Conservation (phyloP, 805 yeast species). For the Komagataella pseudopastoris region DNA sequence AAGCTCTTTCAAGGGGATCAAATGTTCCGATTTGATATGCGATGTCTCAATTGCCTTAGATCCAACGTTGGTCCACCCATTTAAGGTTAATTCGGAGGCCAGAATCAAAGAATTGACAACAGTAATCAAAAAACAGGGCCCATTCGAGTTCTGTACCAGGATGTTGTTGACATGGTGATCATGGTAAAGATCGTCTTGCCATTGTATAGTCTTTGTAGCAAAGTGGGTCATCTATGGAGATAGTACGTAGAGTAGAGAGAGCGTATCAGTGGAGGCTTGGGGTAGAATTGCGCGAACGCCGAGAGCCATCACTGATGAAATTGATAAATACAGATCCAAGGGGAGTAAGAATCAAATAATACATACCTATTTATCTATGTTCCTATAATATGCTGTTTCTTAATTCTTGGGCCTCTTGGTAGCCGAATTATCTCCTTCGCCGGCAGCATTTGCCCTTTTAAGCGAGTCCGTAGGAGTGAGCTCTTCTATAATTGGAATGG, state of each 20-base stretch:
- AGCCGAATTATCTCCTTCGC: background rate
- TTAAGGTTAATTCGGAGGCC: slow-evolving; percentile 19
- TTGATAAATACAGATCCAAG: background rate
- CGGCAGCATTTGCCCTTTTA: background rate
- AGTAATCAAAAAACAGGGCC: slow-evolving; percentile 83
- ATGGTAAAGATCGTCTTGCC: slow-evolving; percentile 11
- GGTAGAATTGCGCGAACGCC: background rate
- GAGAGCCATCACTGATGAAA: background rate
- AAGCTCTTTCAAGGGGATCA: slow-evolving; percentile 11
- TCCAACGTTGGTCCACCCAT: slow-evolving; percentile 11
- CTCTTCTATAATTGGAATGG: background rate
- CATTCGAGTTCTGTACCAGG: slow-evolving; percentile 66
- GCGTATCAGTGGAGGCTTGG: background rate
- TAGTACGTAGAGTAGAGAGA: background rate
- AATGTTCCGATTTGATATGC: background rate
- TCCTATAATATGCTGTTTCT: background rate
- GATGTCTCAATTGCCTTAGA: background rate
- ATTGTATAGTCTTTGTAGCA: slow-evolving; percentile 14
- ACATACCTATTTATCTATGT: background rate
- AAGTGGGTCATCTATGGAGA: slow-evolving; percentile 5
- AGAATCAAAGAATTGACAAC: slow-evolving; percentile 57
- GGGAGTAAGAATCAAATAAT: background rate
- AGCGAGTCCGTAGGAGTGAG: background rate
- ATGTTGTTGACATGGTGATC: slow-evolving; percentile 32
- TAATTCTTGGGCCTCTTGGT: background rate